These are phyloP conservation scores for Cicer chorassanicum DNA, from an alignment of 306 rosid species.

Conservation along the genomic window DNA sequence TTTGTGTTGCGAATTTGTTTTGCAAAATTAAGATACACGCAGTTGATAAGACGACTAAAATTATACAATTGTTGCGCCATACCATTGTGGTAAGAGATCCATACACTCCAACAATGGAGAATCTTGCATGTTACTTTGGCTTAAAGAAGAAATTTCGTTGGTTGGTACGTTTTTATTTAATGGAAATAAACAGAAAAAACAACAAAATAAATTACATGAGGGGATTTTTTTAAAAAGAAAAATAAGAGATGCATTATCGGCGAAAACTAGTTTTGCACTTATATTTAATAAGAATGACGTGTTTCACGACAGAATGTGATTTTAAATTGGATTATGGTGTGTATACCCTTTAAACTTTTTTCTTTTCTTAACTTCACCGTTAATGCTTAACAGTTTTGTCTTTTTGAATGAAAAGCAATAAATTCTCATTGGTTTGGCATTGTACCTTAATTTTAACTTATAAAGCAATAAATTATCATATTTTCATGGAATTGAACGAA, in stretches of 20 bases:
- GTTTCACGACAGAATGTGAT: too few species aligned
- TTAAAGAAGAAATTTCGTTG: slow-evolving; percentile 47
- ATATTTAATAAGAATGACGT: too few species aligned
- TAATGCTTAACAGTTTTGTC: slow-evolving; percentile 1
- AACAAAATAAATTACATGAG: slow-evolving; percentile 7
- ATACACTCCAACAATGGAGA: not conserved
- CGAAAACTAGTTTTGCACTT: too few species aligned
- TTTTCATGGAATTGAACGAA: slow-evolving; percentile 9
- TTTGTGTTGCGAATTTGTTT: too few species aligned
- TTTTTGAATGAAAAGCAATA: slow-evolving; percentile 12
- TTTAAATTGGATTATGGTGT: too few species aligned
- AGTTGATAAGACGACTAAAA: too few species aligned
- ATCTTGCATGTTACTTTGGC: slow-evolving; percentile 41
- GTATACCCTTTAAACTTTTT: not conserved
- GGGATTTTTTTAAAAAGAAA: too few species aligned
- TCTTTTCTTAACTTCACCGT: slow-evolving; percentile 41
- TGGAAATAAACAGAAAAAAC: not conserved
- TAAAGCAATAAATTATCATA: not conserved
- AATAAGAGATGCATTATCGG: too few species aligned
- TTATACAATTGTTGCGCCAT: too few species aligned
- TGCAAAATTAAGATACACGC: too few species aligned
- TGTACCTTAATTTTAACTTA: too few species aligned
- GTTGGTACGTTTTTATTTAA: not conserved
- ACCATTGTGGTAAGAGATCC: too few species aligned
- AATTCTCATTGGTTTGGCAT: slow-evolving; percentile 5